A percentile compares a stretch with the other conserved stretches of the same genome.
These are phyloP conservation scores for Viola pubescens DNA, from an alignment of 441 rosid genomes.

Conservation along the genomic window DNA sequence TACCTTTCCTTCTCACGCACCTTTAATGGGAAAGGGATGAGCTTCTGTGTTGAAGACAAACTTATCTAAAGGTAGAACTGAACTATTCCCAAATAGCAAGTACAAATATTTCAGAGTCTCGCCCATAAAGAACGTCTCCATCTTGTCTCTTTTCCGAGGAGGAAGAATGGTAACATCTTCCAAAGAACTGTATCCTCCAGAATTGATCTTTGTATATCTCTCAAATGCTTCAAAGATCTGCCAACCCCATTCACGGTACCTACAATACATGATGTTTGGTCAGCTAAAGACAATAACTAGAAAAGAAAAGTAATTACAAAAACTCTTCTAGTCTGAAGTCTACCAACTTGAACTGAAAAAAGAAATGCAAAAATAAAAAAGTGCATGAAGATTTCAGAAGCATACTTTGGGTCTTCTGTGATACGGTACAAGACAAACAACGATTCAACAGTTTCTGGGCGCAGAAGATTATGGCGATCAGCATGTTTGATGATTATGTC, in stretches of 20 bases:
- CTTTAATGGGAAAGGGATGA: constrained; percentile 73
- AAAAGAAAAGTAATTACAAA: neutral
- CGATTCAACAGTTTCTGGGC: constrained; percentile 96
- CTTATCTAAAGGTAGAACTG: constrained; percentile 69
- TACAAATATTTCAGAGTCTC: constrained; percentile 84
- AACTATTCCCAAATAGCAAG: constrained; percentile 78
- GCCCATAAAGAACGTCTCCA: constrained; percentile 91
- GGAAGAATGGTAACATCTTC: constrained; percentile 76
- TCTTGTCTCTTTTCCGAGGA: constrained; percentile 81
- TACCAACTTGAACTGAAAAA: neutral
- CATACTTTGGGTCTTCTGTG: constrained; percentile 79
- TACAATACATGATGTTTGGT: constrained; percentile 28
- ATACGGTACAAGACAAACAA: constrained; percentile 74
- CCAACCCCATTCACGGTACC: constrained; percentile 98
- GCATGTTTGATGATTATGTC: constrained; percentile 84
- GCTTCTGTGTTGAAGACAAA: constrained; percentile 90
- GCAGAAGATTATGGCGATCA: constrained; percentile 88
- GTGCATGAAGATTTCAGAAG: constrained; percentile 10
- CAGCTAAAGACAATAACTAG: constrained; percentile 8
- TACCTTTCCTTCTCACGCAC: constrained; percentile 18
- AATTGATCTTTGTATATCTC: constrained; percentile 64
- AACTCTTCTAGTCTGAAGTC: neutral
- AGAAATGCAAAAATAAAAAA: constrained; percentile 3
- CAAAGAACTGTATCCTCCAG: constrained; percentile 83
- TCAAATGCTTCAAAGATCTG: constrained; percentile 94